Percentiles rank a stretch among this genome's conserved stretches.
phyloP scores from a whole-genome alignment of 2,329 filamentous ascomycete species.

The Amauroascus niger region DNA sequence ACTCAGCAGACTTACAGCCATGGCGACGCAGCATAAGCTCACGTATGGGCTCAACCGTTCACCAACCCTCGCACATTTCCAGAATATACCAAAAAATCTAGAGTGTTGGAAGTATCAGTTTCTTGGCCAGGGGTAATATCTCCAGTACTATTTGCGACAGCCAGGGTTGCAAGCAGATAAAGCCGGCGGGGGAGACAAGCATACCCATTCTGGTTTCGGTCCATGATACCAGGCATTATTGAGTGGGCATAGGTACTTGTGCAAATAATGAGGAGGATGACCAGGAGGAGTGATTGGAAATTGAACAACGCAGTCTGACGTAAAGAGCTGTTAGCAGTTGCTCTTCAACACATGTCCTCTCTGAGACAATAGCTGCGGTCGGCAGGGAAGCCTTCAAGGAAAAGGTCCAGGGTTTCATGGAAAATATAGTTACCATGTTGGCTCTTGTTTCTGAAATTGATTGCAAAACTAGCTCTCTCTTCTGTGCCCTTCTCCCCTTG shows the following conservation, averaged over 20 bases:
- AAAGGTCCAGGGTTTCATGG: not conserved
- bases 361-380: not conserved
- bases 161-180: not conserved
- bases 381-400: not conserved
- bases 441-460: not conserved
- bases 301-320: constrained; percentile 95
- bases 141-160: no score
- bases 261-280: constrained; percentile 90
- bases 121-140: constrained; percentile 7
- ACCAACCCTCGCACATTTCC: constrained; percentile 89
- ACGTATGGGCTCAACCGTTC: constrained; percentile 93
- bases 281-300: constrained; percentile 91
- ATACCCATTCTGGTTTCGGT: constrained; percentile 85
- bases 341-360: not conserved
- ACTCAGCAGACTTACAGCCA: constrained; percentile 58
- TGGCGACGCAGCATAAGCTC: constrained; percentile 81
- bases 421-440: not conserved
- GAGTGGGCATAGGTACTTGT: constrained; percentile 90
- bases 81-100: constrained; percentile 76
- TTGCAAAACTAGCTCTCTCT: not conserved
- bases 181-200: constrained; percentile 20
- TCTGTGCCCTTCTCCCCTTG: not conserved
- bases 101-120: constrained; percentile 4
- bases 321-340: not conserved
- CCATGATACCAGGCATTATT: constrained; percentile 79